Evolutionary conservation across 441 rosid genomes (phyloP), one percentile per base, ranked within the genome.

Genomic region (Codiaeum variegatum): DNA sequence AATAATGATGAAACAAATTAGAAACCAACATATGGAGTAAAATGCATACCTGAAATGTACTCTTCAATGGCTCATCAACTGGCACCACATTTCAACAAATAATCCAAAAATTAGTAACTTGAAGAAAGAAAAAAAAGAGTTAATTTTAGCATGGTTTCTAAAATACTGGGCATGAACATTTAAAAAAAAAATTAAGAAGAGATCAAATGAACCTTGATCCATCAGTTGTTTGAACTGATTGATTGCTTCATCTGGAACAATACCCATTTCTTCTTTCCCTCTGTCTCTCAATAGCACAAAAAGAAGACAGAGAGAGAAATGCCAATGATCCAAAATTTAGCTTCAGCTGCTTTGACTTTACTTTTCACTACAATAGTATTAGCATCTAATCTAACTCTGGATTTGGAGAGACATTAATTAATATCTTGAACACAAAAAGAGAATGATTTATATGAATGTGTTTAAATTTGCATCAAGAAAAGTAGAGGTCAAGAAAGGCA

Each of bases 41-140:
- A 60, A 26, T 51, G 77, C 79, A 42, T 71, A 93, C 98, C 95
- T 91, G 79, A 74, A 81, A 85, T 69, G 96, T 85, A 58, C 64
- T 75, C 87, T 80, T 87, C 85, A 91, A 75, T 68, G 88, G 84
- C 85, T 89, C 96, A 71, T 94, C 97, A 72, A 84, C 98, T 91
- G 87, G 59, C 73, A 83, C 46, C 70, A 40, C 77, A 73, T 72
- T 76, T 67, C 44, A 40, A n/a, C 7, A 62, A 21, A 73, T 49
- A 62, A 59, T 67, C 36, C 70, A 56, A 67, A 69, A 66, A 32
- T 29, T 1, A 7, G 16, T 2, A 4, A 73, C 44, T 70, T 69
- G 63, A 1, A 10, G n/a, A 65, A 29, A 71, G 62, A 21, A n/a
- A 3, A 64, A 38, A 51, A 70, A 66, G 19, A 42, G 7, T 18